phyloP scores from a whole-genome alignment of 2,329 filamentous ascomycete genomes.

The Beauveria asiatica region DNA sequence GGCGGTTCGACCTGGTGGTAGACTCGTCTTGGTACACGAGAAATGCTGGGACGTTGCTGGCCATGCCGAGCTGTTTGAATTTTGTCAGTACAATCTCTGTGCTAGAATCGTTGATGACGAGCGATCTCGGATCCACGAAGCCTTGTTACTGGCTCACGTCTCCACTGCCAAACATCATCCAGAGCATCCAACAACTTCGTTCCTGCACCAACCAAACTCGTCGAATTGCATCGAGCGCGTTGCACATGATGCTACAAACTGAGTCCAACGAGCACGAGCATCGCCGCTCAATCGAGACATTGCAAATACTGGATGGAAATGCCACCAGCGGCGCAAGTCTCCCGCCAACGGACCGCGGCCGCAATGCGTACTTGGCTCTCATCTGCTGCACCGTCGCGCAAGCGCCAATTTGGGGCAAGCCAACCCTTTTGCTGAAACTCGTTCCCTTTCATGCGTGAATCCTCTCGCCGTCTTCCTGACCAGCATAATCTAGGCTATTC shows the following conservation, averaged over 20 bases:
- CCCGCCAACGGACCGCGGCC: conserved; percentile 23
- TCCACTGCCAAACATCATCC: background rate
- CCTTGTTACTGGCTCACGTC: background rate
- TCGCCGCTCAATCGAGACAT: conserved; percentile 1
- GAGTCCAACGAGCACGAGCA: background rate
- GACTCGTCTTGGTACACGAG: too few species aligned
- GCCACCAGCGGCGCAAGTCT: conserved; percentile 8
- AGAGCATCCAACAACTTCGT: background rate
- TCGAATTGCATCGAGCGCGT: background rate
- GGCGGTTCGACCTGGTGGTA: too few species aligned
- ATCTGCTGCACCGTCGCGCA: conserved; percentile 24
- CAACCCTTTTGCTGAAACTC: background rate
- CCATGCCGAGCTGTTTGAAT: too few species aligned
- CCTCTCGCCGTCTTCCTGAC: background rate
- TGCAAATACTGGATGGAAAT: conserved; percentile 2
- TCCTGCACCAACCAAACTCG: background rate
- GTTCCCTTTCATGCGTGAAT: background rate
- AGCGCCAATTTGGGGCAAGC: conserved; percentile 25
- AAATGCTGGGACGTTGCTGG: too few species aligned
- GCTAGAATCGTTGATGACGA: too few species aligned
- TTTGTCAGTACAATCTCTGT: too few species aligned
- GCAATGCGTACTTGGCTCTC: conserved; percentile 21
- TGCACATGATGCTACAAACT: background rate
- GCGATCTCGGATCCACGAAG: too few species aligned
- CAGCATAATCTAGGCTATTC: conserved; percentile 19